Evolutionary conservation across 2,329 filamentous ascomycete species (phyloP), one percentile per base, ranked within the genome.

Genomic region (Trichoderma asperellum): DNA sequence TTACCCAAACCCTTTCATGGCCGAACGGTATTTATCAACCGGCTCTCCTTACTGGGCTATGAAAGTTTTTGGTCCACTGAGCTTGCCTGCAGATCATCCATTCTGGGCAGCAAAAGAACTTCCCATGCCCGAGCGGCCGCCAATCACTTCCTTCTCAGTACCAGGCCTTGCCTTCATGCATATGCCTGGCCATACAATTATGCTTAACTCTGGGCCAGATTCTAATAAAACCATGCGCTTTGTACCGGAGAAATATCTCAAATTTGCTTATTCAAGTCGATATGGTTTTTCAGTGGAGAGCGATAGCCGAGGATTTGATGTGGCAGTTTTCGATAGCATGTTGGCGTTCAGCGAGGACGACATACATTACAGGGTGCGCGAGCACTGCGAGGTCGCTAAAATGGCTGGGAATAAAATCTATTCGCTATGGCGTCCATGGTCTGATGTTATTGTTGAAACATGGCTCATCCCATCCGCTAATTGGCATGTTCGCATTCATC

Each of bases 251-350:
- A 65, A 65, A 49, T 65, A 65, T 34, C 61, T 53, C 11, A 65
- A 65, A 29, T 65, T 65, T 32, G 61, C 61, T 2, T 65, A 65
- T 24, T 65, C 61, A 21, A 65, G 27, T 47, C 61, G 61, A 10
- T 65, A 65, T n/a, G 61, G 61, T n/a, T 65, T 65, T 21, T 65
- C 61, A 27, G 65, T 68, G 4, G 57, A 68, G 43, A 68, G 65
- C 58, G 65, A 61, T 35, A 56, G 56, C 16, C 56, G 65, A 21
- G 65, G 32, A 32, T 68, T 68, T 34, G 57, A 68, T 14, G 65
- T 68, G 16, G 65, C 47, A 18, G 65, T 43, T 12, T 68, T 68
- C 11, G 65, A 68, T 58, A 68, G 65, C 43, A 68, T 68, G 65
- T 62, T 68, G 55, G 65, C 65, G 12, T 18, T 68, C 16, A 68